Conservation (phyloP, 2,329 filamentous ascomycete species). For the Pseudodiploospora longispora region DNA sequence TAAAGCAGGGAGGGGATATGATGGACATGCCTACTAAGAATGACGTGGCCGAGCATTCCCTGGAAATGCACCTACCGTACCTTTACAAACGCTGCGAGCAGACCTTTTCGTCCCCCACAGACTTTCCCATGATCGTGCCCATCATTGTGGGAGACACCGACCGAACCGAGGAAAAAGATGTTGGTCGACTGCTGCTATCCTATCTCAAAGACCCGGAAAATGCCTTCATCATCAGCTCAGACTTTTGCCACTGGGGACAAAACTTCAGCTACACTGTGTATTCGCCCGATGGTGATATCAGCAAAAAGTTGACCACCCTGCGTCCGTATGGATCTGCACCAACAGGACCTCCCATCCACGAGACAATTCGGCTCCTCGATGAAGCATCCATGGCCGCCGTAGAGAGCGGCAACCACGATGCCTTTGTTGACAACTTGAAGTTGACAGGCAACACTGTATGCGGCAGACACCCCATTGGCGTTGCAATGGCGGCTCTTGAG, state of each 20-base stretch:
- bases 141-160: conserved; percentile 75
- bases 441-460: conserved; percentile 87
- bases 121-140: conserved; percentile 71
- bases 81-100: conserved; percentile 67
- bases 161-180: conserved; percentile 53
- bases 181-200: conserved; percentile 64
- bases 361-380: conserved; percentile 77
- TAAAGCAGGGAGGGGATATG: conserved; percentile 32
- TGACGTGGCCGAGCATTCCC: conserved; percentile 81
- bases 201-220: conserved; percentile 70
- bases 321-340: conserved; percentile 24
- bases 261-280: conserved; percentile 80
- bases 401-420: conserved; percentile 62
- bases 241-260: conserved; percentile 93
- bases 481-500: conserved; percentile 84
- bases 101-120: conserved; percentile 38
- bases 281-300: conserved; percentile 31
- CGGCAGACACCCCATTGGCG: conserved; percentile 87
- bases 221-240: conserved; percentile 82
- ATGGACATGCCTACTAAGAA: conserved; percentile 52
- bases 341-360: conserved; percentile 55
- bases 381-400: conserved; percentile 77
- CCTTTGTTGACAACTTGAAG: conserved; percentile 60
- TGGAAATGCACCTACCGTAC: conserved; percentile 95
- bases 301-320: conserved; percentile 31